phyloP scores from a whole-genome alignment of 1,284 basidiomycete genomes.

The Caloboletus inedulis region DNA sequence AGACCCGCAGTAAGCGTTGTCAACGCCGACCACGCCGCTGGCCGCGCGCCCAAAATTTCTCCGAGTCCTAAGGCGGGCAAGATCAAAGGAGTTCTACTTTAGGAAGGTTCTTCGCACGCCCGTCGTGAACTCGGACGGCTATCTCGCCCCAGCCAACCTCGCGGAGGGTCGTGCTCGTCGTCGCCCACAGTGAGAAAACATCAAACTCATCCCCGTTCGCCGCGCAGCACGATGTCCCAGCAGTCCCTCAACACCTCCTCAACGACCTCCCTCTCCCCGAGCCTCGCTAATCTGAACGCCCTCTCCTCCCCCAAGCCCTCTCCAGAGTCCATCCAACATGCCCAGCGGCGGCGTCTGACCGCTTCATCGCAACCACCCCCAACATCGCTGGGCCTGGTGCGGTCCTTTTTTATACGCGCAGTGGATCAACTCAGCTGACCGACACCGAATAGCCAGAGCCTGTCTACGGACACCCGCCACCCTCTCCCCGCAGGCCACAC shows the following conservation, averaged over 20 bases:
- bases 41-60: constrained; percentile 26
- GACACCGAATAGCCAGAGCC: constrained; percentile 30
- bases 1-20: constrained; percentile 12
- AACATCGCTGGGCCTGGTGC: constrained; percentile 27
- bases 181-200: constrained; percentile 23
- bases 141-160: constrained; percentile 5
- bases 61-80: constrained; percentile 9
- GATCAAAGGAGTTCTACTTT: constrained; percentile 5
- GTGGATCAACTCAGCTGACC: constrained; percentile 10
- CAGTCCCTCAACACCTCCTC: constrained; percentile 33
- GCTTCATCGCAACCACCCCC: constrained; percentile 28
- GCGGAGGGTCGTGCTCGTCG: constrained; percentile 24
- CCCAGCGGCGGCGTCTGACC: constrained; percentile 29
- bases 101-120: constrained; percentile 26
- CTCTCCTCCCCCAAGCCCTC: constrained; percentile 29
- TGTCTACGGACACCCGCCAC: constrained; percentile 32
- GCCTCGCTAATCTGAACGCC: constrained; percentile 34
- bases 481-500: constrained; percentile 45
- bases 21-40: constrained; percentile 11
- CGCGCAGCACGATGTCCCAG: constrained; percentile 25
- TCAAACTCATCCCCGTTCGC: constrained; percentile 8
- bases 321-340: constrained; percentile 15
- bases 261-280: constrained; percentile 32
- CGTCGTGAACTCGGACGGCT: constrained; percentile 16
- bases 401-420: not conserved